A percentile compares a stretch with the other conserved stretches of the same genome.
These are phyloP conservation scores for Fraxinus floribunda DNA, from an alignment of 305 asterid genomes.

Conservation along the genomic window DNA sequence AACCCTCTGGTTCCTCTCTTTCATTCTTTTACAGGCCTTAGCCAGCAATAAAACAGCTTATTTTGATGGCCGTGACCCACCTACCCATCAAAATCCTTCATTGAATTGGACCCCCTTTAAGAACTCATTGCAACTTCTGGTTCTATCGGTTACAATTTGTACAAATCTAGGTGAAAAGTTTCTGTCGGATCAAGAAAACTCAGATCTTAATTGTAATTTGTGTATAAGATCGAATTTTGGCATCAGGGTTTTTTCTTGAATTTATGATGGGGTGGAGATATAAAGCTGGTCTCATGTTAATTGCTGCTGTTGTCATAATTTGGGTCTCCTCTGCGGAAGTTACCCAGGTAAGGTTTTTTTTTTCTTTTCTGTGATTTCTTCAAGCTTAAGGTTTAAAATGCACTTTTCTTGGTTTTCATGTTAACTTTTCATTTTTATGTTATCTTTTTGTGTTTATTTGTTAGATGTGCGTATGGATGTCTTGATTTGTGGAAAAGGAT, in stretches of 20 bases:
- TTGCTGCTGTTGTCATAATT: slow-evolving; percentile 88
- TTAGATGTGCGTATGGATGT: neutral
- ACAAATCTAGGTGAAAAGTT: slow-evolving; percentile 16
- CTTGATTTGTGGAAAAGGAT: slow-evolving; percentile 1
- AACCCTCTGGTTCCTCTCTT: slow-evolving; percentile 15
- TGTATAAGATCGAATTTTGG: slow-evolving; percentile 30
- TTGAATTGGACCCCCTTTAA: slow-evolving; percentile 19
- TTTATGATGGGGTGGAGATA: slow-evolving; percentile 87
- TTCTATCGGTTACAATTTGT: slow-evolving; percentile 34
- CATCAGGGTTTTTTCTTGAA: slow-evolving; percentile 37
- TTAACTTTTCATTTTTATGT: neutral
- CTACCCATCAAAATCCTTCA: slow-evolving; percentile 21
- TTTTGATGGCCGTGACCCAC: slow-evolving; percentile 21
- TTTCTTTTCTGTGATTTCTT: slow-evolving; percentile 11
- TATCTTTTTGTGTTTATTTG: neutral
- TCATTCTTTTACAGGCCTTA: slow-evolving; percentile 13
- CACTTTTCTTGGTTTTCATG: neutral
- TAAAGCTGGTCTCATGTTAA: slow-evolving; percentile 70
- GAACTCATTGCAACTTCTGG: slow-evolving; percentile 4
- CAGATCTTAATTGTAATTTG: slow-evolving; percentile 38
- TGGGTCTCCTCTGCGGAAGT: slow-evolving; percentile 99
- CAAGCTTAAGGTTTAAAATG: neutral
- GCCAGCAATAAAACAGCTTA: slow-evolving; percentile 21
- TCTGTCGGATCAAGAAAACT: slow-evolving; percentile 26
- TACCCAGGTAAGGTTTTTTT: slow-evolving; percentile 64